Base-by-base conservation (phyloP, 192 early-diverging fungal species). In the Dissophora ornata region DNA sequence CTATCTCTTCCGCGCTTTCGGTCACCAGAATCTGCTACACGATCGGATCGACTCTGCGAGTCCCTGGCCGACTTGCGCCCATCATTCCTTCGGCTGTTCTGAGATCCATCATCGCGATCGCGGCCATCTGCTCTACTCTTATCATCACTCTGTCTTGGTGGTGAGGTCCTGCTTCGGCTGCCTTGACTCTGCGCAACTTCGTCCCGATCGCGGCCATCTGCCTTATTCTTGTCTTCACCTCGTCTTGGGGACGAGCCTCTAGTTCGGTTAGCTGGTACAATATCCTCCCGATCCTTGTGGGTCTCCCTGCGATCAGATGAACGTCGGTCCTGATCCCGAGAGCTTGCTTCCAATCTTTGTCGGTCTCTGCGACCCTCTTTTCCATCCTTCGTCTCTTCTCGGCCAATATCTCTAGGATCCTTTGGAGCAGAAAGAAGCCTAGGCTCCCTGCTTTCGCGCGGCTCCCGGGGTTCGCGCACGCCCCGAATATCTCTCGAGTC, bases 1-100 rank as follows among this genome's bases (percentile, higher is more conserved):
- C 69, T 71, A 13, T 63, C 69, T 1, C 69, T 36, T 2, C 61
- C 69, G 30, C 69, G 59, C 32, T 71, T 71, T 9, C 60, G 69
- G 22, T 71, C 69, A 11, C 45, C 21, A 3, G 69, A 71, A 48
- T 63, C 69, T 0, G 54, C 38, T 15, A 32, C 51, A 26, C 68
- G 50, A 15, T 60, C 68, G 0, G 68, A 71, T 40, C 59, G 34
- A 19, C 46, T 57, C 56, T 47, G 54, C 10, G 69, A 57, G 7
- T 71, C 69, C 36, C 69, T 62, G 13, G 60, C 51, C 0, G 64
- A 67, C 29, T 30, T 19, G 3, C 44, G 46, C 3, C 15, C 32
- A 9, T 50, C 47, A 36, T 22, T 38, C 13, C 36, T 6, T 6
- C 36, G 44, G 44, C 44, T 18, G 9, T 16, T 45, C 44, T 10